A percentile compares a stretch with the other conserved stretches of the same genome.
Evolutionary conservation across 257 asterid species (phyloP).

Genomic region (Salvia miltiorrhiza): DNA sequence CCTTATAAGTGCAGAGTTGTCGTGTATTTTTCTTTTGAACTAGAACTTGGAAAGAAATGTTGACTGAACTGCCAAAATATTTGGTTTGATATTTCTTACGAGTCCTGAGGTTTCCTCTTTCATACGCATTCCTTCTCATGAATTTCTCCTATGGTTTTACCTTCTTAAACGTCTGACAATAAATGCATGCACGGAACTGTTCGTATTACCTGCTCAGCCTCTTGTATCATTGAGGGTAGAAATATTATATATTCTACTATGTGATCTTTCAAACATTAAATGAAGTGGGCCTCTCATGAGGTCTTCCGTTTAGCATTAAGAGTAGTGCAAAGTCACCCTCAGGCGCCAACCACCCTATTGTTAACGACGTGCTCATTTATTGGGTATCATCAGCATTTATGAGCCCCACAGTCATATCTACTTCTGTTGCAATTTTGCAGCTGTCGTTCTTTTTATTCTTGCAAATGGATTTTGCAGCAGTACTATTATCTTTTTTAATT

Average conservation of each 20-base stretch:
- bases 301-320: not conserved
- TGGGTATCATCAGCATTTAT: not conserved
- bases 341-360: not conserved
- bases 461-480: not conserved
- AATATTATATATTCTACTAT: not conserved
- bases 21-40: slow-evolving; percentile 1
- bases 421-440: not conserved
- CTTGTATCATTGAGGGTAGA: not conserved
- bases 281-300: too few species aligned
- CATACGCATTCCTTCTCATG: not conserved
- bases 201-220: not conserved
- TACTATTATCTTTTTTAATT: not conserved
- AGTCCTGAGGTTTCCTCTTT: not conserved
- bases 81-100: not conserved
- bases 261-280: not conserved
- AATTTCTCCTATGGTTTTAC: not conserved
- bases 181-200: slow-evolving; percentile 7
- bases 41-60: not conserved
- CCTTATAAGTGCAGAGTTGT: slow-evolving; percentile 14
- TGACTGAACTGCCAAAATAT: slow-evolving; percentile 5
- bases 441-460: not conserved
- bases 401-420: not conserved
- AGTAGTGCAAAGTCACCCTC: not conserved
- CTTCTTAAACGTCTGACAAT: not conserved
- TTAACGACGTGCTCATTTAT: not conserved